Percentiles rank a stretch among this genome's conserved stretches.
Evolutionary conservation across 345 rosid genomes (phyloP).

Genomic region (Luvunga scandens): DNA sequence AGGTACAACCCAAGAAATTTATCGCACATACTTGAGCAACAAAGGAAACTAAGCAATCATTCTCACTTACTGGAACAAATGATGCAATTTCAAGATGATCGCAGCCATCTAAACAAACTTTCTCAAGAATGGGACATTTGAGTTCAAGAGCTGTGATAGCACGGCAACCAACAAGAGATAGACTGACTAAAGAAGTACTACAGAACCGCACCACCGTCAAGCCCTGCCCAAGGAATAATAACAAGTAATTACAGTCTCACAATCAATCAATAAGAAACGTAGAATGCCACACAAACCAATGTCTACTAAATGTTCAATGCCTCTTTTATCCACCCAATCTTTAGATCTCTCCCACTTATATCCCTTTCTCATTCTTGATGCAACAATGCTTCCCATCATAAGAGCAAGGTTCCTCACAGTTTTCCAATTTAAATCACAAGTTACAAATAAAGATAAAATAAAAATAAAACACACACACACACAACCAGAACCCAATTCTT

Average conservation of each 20-base stretch:
- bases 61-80: conserved; percentile 79
- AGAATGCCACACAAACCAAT: not conserved
- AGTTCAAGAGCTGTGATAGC: conserved; percentile 72
- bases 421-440: not conserved
- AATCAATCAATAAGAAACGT: not conserved
- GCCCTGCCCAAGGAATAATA: conserved; percentile 47
- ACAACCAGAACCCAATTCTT: not conserved
- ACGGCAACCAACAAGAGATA: conserved; percentile 94
- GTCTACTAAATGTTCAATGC: not conserved
- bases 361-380: not conserved
- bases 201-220: conserved; percentile 72
- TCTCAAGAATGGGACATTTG: conserved; percentile 79
- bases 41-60: not conserved
- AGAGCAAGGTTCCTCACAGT: not conserved
- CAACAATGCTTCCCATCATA: not conserved
- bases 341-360: not conserved
- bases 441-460: not conserved
- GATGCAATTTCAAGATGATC: conserved; percentile 91
- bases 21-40: not conserved
- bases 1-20: conserved; percentile 1
- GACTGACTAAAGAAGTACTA: conserved; percentile 70
- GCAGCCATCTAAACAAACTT: conserved; percentile 89
- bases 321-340: not conserved
- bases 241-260: not conserved
- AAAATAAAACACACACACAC: too few species aligned